phyloP scores from a whole-genome alignment of 305 asterid species.

The Fraxinus ornus region DNA sequence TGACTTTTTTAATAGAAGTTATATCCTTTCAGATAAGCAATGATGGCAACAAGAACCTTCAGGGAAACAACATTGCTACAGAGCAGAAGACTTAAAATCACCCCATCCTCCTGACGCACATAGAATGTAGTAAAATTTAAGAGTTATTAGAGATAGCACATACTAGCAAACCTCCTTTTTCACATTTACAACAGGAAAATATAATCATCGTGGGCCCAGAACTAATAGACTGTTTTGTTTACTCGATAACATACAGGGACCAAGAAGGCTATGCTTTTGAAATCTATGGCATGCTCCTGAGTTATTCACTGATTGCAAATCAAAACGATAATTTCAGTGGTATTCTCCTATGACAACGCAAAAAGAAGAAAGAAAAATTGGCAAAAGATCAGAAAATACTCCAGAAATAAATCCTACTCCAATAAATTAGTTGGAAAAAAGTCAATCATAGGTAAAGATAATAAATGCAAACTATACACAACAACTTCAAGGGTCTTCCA shows the following conservation, averaged over 20 bases:
- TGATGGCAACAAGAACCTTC: neutral
- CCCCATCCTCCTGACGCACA: neutral
- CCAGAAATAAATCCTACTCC: neutral
- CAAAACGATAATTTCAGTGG: neutral
- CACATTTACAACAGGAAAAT: neutral
- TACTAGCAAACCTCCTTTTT: neutral
- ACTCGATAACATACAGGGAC: neutral
- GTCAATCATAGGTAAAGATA: neutral
- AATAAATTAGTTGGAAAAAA: neutral
- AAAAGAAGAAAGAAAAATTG: neutral
- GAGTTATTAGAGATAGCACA: neutral
- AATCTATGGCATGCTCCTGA: neutral
- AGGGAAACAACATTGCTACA: neutral
- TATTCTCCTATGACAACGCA: neutral
- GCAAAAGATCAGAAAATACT: neutral
- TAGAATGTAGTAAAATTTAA: neutral
- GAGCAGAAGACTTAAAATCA: neutral
- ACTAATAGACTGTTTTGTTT: neutral
- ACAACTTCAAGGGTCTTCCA: slow-evolving; percentile 9
- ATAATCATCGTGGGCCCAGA: neutral
- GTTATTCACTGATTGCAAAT: neutral
- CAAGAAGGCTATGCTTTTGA: neutral
- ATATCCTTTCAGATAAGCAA: neutral
- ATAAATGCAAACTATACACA: neutral
- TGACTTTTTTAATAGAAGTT: neutral